phyloP scores from a whole-genome alignment of 257 asterid genomes.

The Solanum gandarillasii region DNA sequence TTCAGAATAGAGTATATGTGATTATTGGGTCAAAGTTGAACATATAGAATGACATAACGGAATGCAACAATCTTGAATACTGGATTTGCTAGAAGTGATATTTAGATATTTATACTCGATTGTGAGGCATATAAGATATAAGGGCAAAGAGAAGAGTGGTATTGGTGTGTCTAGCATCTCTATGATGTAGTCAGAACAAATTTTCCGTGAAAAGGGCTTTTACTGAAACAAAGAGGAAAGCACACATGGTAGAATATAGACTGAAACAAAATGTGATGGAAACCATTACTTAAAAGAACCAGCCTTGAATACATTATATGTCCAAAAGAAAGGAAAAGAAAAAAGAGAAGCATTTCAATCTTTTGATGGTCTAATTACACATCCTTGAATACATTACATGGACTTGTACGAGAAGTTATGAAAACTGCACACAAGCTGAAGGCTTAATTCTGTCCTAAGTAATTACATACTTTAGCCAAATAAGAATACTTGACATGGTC shows the following conservation, averaged over 20 bases:
- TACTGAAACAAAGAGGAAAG: background rate
- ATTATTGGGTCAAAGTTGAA: background rate
- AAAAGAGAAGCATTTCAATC: background rate
- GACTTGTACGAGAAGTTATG: background rate
- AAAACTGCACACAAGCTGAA: background rate
- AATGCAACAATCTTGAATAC: background rate
- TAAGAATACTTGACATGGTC: background rate
- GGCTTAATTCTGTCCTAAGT: background rate
- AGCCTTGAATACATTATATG: background rate
- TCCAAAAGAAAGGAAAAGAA: background rate
- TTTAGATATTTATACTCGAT: background rate
- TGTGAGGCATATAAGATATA: background rate
- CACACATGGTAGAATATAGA: background rate
- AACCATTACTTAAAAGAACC: background rate
- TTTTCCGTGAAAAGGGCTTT: background rate
- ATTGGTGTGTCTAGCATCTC: background rate
- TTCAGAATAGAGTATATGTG: background rate
- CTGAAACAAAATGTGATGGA: background rate
- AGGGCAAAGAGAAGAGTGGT: background rate
- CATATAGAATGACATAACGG: background rate
- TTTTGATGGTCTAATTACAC: background rate
- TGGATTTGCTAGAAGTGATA: background rate
- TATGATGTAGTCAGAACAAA: background rate
- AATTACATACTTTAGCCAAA: background rate
- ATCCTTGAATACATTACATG: background rate